Evolutionary conservation across 1,139 yeast species (phyloP), one percentile per base, ranked within the genome.

Genomic region (Suhomyces atakaporum): DNA sequence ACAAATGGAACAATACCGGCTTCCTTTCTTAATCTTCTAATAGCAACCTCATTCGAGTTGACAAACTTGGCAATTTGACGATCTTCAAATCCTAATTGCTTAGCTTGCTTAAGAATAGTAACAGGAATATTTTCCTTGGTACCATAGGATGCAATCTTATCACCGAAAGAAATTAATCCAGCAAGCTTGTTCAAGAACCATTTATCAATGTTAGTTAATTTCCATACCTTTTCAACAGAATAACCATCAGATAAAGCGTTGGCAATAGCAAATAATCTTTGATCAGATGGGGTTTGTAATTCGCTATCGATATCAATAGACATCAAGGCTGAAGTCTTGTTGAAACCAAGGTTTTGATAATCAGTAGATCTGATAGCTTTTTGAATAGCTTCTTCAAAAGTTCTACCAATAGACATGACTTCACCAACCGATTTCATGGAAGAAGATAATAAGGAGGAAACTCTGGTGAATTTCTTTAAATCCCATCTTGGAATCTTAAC

Each of bases 401-500:
- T 92, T 66, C 98, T 79, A 60, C 98, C 98, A 62, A 92, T 89
- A 47, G 95, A 79, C 98, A 92, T 92, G 40, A 92, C 98, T 67
- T 92, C 98, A 73, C 98, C 98, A 44, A 92, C 98, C 49, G 97
- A 89, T 68, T 92, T 92, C 98, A 92, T 92, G 29, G 96, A 82
- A 5, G 97, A 90, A 25, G 95, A 84, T 54, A 92, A 77, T 56
- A 84, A 77, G 40, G 90, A 81, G 34, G 95, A 84, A 36, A 92
- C 98, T 63, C 96, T 79, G 47, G 92, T 87, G 69, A 92, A 92
- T 70, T 92, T 92, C 75, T 87, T 84, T 67, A 92, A 77, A 69
- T 92, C 98, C 98, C 99, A 92, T 73, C 98, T 82, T 63, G 99
- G 98, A 65, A 92, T 92, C 79, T 92, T 92, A 44, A 88, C 96